Base-by-base conservation (phyloP, 1,139 yeast species). In the Zygoascus hellenicus region DNA sequence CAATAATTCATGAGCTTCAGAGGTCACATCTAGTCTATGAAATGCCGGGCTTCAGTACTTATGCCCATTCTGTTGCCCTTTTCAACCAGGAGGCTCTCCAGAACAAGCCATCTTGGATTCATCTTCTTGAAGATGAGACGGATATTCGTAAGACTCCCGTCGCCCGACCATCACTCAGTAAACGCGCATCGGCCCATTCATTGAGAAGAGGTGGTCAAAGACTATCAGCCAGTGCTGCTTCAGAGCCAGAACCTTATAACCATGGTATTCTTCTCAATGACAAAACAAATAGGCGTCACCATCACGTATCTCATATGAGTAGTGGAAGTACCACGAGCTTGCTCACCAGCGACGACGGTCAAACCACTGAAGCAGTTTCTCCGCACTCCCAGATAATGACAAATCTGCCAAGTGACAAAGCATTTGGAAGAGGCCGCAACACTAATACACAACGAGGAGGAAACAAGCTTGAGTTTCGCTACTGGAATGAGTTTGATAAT, bases 401-500 rank as follows among this genome's bases (percentile, higher is more conserved):
- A 11, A 40, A 17, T 29, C n/a, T 19, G n/a, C 16, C 33, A 2
- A n/a, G 6, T 3, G 38, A 38, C 7, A 22, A 22, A 22, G 26
- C 26, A 22, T 22, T 22, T 22, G 26, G 26, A 22, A 14, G 11
- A 2, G 17, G 44, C 11, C 13, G 48, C 15, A 16, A 28, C 14
- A 26, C 17, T 14, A 28, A 28, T 9, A 16, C 42, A 17, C 41
- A 37, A 33, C 42, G 31, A 5, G 19, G 42, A 3, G 60, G 33
- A 60, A 63, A 35, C 3, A 61, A 66, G 52, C 70, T 64, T 42
- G 63, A 68, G 42, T 66, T 71, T 14, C 66, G 83, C 43, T 81
- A 81, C 58, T 81, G 88, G 88, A 81, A 81, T 59, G 88, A 81
- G 62, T 81, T 81, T 59, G 88, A 81, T 58, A 76, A 81, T 55